Evolutionary conservation across 768 basidiomycete genomes (phyloP), one percentile per base, ranked within the genome.

Genomic region (Neoboletus brunneissimus): DNA sequence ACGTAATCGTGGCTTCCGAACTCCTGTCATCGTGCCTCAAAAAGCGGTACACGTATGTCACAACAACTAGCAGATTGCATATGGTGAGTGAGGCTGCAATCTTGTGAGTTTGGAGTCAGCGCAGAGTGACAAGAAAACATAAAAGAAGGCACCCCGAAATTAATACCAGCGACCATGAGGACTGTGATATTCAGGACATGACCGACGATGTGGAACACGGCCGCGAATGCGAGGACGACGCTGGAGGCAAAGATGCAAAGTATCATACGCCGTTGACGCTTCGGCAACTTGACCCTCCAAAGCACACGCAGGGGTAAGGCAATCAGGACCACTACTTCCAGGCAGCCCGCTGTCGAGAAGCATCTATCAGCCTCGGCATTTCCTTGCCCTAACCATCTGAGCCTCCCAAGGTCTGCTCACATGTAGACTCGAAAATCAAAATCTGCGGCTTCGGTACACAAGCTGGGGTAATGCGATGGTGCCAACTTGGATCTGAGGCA

Each of bases 51-150:
- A 18, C 18, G n/a, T 20, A 64, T 10, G 62, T 64, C 43, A 65
- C 62, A 22, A 56, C 44, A 13, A 64, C 59, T 4, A 65, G 43
- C 8, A 61, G 27, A 23, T 64, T 65, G 43, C 62, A 65, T 27
- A 64, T 41, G 3, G 61, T 61, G 31, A 56, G 41, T 11, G 59
- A 56, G 8, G 43, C n/a, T 2, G 49, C 53, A 16, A 51, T 29
- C 64, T 65, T 22, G 11, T 16, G 18, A 29, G 15, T 32, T 43
- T 16, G 3, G 13, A 1, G 23, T 49, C 46, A 40, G 34, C 2
- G 20, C 9, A n/a, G 38, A 22, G 29, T 27, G 25, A 5, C 12
- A 13, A n/a, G 23, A 41, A 29, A 15, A 18, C 3, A 15, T 9
- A 23, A 4, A 37, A 8, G 31, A 37, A 51, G 7, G 18, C 29